Evolutionary conservation across 2,329 filamentous ascomycete genomes (phyloP).

Genomic region (Pestalotiopsis sp.): DNA sequence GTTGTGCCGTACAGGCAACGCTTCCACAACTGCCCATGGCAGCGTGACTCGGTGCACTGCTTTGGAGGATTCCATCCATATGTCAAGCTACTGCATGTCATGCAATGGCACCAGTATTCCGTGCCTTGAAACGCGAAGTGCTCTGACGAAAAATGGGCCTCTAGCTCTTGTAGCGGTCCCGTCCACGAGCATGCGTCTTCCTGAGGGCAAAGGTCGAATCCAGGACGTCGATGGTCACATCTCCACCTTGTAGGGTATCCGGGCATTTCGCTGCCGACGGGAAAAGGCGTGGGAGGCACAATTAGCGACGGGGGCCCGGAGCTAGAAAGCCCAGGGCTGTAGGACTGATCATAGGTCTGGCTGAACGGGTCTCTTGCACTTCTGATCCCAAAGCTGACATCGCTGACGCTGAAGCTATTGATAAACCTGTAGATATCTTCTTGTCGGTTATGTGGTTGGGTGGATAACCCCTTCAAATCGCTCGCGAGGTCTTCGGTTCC

Average conservation of each 20-base stretch:
- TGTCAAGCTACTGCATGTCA: constrained; percentile 18
- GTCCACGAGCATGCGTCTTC: constrained; percentile 28
- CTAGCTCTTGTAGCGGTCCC: constrained; percentile 25
- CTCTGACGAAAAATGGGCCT: constrained; percentile 22
- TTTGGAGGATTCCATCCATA: constrained; percentile 16
- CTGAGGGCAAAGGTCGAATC: constrained; percentile 4
- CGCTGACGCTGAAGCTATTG: constrained; percentile 4
- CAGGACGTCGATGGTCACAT: constrained; percentile 25
- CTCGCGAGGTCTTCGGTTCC: constrained; percentile 4
- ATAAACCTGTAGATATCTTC: constrained; percentile 6
- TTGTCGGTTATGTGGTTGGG: constrained; percentile 4
- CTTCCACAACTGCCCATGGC: constrained; percentile 16
- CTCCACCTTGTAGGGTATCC: constrained; percentile 18
- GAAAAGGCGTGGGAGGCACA: background rate
- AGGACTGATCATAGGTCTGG: background rate
- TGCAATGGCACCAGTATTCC: constrained; percentile 24
- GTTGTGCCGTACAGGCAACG: constrained; percentile 11
- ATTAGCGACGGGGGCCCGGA: background rate
- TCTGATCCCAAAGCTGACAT: constrained; percentile 1
- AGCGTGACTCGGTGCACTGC: constrained; percentile 19
- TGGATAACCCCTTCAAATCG: background rate
- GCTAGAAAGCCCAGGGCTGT: constrained; percentile 12
- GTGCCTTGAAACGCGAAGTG: constrained; percentile 26
- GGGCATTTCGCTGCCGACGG: constrained; percentile 12
- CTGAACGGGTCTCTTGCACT: background rate